Percentiles rank a stretch among this genome's conserved stretches.
Evolutionary conservation across 2,329 filamentous ascomycete genomes (phyloP).

Genomic region (Hypomyces perniciosus): DNA sequence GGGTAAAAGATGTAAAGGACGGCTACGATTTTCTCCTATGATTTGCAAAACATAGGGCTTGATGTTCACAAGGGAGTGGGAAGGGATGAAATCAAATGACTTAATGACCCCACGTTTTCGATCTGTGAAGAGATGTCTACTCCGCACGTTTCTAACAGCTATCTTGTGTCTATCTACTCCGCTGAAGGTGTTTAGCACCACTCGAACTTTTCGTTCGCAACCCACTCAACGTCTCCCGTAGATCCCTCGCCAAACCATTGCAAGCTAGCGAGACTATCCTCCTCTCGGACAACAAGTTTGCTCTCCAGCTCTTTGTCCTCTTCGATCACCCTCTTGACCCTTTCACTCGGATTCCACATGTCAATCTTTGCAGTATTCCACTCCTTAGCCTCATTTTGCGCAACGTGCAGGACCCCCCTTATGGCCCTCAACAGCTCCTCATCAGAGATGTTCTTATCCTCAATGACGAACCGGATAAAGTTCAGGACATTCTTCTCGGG

Average conservation of each 20-base stretch:
- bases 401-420: conserved; percentile 57
- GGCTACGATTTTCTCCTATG: background rate
- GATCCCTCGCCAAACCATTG: conserved; percentile 60
- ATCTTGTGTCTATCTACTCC: background rate
- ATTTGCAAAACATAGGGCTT: background rate
- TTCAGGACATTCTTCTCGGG: conserved; percentile 61
- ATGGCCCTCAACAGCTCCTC: conserved; percentile 48
- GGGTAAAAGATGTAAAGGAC: background rate
- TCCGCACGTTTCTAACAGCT: background rate
- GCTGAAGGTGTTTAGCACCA: conserved; percentile 54
- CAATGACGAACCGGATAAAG: conserved; percentile 62
- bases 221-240: conserved; percentile 57
- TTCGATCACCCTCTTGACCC: conserved; percentile 43
- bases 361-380: conserved; percentile 68
- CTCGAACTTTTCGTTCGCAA: conserved; percentile 70
- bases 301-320: conserved; percentile 41
- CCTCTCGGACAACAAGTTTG: conserved; percentile 49
- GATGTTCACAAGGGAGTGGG: conserved; percentile 4
- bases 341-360: conserved; percentile 73
- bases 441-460: conserved; percentile 40
- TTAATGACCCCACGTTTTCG: conserved; percentile 4
- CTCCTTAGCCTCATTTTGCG: conserved; percentile 61
- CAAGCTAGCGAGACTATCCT: conserved; percentile 63
- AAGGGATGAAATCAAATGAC: conserved; percentile 8
- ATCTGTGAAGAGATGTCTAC: conserved; percentile 3